phyloP scores from a whole-genome alignment of 2,329 filamentous ascomycete species.

The Aspergillus proliferans region DNA sequence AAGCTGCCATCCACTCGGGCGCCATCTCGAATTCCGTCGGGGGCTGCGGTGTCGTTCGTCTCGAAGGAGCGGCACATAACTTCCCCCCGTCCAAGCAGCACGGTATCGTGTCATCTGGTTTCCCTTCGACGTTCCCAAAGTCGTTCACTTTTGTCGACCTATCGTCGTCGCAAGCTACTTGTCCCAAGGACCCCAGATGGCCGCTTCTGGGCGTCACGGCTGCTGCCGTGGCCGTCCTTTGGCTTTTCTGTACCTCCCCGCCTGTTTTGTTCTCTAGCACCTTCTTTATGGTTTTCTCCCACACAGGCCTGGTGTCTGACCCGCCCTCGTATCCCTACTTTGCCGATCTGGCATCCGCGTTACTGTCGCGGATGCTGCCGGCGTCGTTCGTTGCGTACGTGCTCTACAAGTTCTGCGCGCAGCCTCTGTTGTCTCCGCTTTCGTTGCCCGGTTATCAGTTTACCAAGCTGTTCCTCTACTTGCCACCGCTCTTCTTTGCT shows the following conservation, averaged over 20 bases:
- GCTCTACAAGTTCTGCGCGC: constrained; percentile 76
- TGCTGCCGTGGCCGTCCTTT: constrained; percentile 69
- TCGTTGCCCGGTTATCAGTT: constrained; percentile 59
- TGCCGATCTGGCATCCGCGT: constrained; percentile 65
- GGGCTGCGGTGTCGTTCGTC: constrained; percentile 73
- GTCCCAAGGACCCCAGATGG: constrained; percentile 76
- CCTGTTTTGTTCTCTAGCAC: constrained; percentile 76
- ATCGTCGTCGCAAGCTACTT: constrained; percentile 47
- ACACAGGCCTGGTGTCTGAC: constrained; percentile 84
- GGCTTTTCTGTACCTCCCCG: constrained; percentile 73
- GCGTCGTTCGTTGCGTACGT: constrained; percentile 83
- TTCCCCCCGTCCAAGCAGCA: constrained; percentile 62
- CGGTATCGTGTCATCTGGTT: constrained; percentile 69
- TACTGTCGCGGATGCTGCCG: constrained; percentile 76
- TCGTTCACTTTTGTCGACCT: constrained; percentile 72
- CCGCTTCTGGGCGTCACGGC: constrained; percentile 73
- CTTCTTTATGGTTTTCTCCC: constrained; percentile 79
- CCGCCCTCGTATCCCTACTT: constrained; percentile 65
- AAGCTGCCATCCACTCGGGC: constrained; percentile 76
- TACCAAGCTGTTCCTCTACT: constrained; percentile 84
- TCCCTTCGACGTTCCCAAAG: constrained; percentile 84
- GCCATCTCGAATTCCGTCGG: constrained; percentile 65
- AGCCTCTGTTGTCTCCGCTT: constrained; percentile 63
- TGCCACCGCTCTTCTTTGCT: constrained; percentile 86
- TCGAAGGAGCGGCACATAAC: constrained; percentile 61